phyloP scores from a whole-genome alignment of 495 filamentous ascomycete genomes.

The Aspergillus biplanus region DNA sequence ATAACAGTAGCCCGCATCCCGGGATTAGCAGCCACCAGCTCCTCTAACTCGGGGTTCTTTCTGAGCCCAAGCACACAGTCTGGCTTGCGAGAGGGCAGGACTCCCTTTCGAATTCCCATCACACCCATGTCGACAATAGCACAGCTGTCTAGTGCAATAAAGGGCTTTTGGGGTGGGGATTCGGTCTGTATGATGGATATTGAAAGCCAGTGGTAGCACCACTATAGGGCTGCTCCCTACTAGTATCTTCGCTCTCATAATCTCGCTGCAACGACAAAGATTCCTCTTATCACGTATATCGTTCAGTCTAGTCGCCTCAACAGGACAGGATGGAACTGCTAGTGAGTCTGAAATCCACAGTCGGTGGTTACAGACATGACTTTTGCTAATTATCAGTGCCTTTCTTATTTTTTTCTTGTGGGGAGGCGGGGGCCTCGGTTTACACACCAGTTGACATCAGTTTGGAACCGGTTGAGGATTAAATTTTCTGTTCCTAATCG shows the following conservation, averaged over 20 bases:
- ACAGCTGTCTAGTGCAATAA: conserved; percentile 1
- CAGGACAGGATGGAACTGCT: conserved; percentile 3
- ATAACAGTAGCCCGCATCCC: conserved; percentile 3
- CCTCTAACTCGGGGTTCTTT: not conserved
- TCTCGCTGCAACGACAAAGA: not conserved
- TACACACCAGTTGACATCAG: conserved; percentile 2
- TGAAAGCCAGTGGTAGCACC: not conserved
- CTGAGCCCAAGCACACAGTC: conserved; percentile 8
- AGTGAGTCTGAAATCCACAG: conserved; percentile 6
- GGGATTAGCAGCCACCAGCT: conserved; percentile 1
- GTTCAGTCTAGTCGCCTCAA: not conserved
- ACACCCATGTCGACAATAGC: conserved; percentile 1
- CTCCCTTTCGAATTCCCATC: not conserved
- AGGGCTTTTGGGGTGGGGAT: not conserved
- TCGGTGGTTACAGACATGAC: conserved; percentile 2
- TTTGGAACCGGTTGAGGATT: not conserved
- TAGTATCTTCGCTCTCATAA: conserved; percentile 7
- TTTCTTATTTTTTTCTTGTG: not conserved
- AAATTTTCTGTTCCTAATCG: too few relatives aligned
- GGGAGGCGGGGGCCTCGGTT: not conserved
- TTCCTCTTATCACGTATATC: not conserved
- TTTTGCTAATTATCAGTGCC: not conserved
- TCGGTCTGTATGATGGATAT: not conserved
- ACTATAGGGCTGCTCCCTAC: not conserved
- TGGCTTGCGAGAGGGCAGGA: not conserved